phyloP scores from a whole-genome alignment of 2,329 filamentous ascomycete species.

The Helotiales sp. region DNA sequence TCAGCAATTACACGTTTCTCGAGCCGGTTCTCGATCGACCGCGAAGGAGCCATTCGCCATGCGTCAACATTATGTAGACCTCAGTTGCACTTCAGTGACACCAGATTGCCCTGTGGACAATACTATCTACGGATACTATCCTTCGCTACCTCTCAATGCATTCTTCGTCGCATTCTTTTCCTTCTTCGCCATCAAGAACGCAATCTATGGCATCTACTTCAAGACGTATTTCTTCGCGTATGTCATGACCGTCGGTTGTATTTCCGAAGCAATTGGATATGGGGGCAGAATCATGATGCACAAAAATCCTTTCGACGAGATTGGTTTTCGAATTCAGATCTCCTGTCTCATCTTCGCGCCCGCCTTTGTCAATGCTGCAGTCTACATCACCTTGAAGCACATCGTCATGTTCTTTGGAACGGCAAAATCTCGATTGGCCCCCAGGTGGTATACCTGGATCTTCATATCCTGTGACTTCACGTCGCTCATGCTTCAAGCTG shows the following conservation, averaged over 20 bases:
- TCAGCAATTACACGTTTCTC: no score
- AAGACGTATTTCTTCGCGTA: constrained; percentile 58
- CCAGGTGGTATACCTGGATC: constrained; percentile 53
- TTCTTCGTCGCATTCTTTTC: constrained; percentile 59
- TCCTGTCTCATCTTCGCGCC: constrained; percentile 35
- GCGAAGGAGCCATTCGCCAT: neutral
- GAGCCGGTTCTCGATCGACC: no score
- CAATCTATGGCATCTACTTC: constrained; percentile 49
- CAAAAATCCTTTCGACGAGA: constrained; percentile 56
- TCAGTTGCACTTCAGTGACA: neutral
- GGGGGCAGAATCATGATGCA: constrained; percentile 57
- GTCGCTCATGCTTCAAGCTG: constrained; percentile 62
- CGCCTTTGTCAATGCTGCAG: constrained; percentile 62
- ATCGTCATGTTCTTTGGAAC: constrained; percentile 27
- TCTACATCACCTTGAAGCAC: constrained; percentile 61
- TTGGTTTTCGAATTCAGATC: constrained; percentile 55
- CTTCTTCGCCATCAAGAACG: constrained; percentile 46
- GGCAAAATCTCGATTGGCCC: constrained; percentile 41
- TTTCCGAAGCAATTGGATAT: constrained; percentile 62
- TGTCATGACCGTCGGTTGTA: constrained; percentile 50
- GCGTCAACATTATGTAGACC: neutral
- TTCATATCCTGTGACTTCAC: constrained; percentile 65
- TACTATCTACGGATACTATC: constrained; percentile 53
- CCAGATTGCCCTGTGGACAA: constrained; percentile 41
- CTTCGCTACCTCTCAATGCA: constrained; percentile 55